Conservation (phyloP, 331 rosid species). For the Ulmus americana region DNA sequence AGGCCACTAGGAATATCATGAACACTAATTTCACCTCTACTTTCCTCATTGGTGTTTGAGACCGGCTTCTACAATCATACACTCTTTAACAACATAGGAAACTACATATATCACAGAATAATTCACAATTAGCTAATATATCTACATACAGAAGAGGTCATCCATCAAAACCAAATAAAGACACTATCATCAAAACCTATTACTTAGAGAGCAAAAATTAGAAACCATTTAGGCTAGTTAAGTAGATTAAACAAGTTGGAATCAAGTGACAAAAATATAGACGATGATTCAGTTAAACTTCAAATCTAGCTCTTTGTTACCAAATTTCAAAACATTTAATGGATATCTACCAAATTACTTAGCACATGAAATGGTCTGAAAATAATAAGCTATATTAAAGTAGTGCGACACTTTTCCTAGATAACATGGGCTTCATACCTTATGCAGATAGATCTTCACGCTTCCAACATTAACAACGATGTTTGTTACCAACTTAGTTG, state of each 20-base stretch:
- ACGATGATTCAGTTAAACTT: background rate
- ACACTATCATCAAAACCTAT: background rate
- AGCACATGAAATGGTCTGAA: background rate
- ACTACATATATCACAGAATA: constrained; percentile 35
- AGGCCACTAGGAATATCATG: constrained; percentile 92
- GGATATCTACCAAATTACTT: background rate
- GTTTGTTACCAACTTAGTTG: constrained; percentile 70
- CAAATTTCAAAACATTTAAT: background rate
- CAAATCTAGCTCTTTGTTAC: background rate
- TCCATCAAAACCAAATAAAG: background rate
- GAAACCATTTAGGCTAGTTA: background rate
- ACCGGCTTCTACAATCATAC: constrained; percentile 67
- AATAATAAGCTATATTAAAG: constrained; percentile 6
- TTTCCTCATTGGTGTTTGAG: constrained; percentile 44
- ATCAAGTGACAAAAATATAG: background rate
- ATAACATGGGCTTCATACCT: constrained; percentile 51
- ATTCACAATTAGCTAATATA: background rate
- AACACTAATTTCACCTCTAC: constrained; percentile 51
- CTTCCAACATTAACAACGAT: constrained; percentile 59
- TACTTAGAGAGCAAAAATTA: background rate
- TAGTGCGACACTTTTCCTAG: constrained; percentile 10
- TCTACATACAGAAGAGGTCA: background rate
- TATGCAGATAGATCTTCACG: constrained; percentile 79
- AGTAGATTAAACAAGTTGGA: background rate
- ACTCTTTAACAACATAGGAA: constrained; percentile 89